These are phyloP conservation scores for Fusarium neocosmosporiellum DNA, from an alignment of 2,329 filamentous ascomycete species.

Conservation along the genomic window DNA sequence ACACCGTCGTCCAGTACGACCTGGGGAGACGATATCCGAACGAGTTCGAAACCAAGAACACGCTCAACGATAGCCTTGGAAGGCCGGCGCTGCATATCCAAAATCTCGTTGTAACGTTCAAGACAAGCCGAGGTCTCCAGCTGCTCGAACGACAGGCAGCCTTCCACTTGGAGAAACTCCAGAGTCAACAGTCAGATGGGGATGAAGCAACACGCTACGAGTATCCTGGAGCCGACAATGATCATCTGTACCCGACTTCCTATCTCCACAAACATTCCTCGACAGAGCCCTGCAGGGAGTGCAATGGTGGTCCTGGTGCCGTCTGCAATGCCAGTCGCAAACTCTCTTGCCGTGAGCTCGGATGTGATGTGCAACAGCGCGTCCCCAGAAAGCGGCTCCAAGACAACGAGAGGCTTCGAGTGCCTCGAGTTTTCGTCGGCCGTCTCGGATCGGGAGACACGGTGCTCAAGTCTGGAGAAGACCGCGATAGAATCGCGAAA, in stretches of 20 bases:
- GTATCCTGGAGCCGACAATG: constrained; percentile 40
- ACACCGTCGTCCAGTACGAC: constrained; percentile 44
- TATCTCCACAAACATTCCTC: constrained; percentile 16
- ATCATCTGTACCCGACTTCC: constrained; percentile 35
- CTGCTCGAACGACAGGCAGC: background rate
- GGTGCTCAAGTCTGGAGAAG: constrained; percentile 50
- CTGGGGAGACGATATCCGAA: constrained; percentile 32
- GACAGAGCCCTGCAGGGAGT: background rate
- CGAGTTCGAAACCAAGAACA: constrained; percentile 40
- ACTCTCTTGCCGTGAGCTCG: constrained; percentile 1
- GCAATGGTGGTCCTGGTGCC: background rate
- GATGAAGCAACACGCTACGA: constrained; percentile 15
- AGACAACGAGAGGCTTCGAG: background rate
- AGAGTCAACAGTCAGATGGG: background rate
- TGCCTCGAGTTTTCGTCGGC: constrained; percentile 48
- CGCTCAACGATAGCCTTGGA: constrained; percentile 36
- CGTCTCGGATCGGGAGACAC: constrained; percentile 51
- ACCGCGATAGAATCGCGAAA: constrained; percentile 48
- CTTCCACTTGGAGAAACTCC: background rate
- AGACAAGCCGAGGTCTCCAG: background rate
- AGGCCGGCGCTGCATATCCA: background rate
- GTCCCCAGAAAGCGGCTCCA: background rate
- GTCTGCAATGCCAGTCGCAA: background rate
- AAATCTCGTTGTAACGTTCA: background rate
- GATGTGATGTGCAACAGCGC: background rate